Evolutionary conservation across 352 stramenopile genomes (phyloP).

Genomic region (Globisporangium spinosum): DNA sequence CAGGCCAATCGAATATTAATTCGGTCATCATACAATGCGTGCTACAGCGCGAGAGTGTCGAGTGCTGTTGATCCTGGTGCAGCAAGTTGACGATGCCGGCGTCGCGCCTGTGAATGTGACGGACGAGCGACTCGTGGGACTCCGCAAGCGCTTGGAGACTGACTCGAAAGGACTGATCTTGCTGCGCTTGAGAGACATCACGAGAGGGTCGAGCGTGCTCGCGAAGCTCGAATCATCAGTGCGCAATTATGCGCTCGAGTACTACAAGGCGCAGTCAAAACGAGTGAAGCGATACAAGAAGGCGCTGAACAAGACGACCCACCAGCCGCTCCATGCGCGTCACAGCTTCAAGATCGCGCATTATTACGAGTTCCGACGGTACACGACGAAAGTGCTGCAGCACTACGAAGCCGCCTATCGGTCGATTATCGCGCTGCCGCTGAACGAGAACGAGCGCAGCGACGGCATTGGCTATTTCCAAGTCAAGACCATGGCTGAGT

Average conservation of each 20-base stretch:
- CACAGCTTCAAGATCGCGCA: slow-evolving; percentile 88
- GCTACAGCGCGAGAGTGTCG: slow-evolving; percentile 59
- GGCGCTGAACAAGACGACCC: slow-evolving; percentile 54
- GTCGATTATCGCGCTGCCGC: slow-evolving; percentile 48
- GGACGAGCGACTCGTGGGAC: slow-evolving; percentile 67
- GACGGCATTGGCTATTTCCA: slow-evolving; percentile 45
- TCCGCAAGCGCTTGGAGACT: slow-evolving; percentile 65
- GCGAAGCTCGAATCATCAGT: slow-evolving; percentile 73
- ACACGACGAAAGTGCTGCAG: slow-evolving; percentile 83
- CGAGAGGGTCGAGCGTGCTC: slow-evolving; percentile 50
- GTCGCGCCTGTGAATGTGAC: slow-evolving; percentile 56
- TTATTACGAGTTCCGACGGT: slow-evolving; percentile 86
- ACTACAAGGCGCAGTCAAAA: slow-evolving; percentile 87
- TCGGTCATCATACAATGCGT: slow-evolving; percentile 28
- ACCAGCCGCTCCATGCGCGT: slow-evolving; percentile 58
- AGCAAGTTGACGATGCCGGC: slow-evolving; percentile 72
- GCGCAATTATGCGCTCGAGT: slow-evolving; percentile 77
- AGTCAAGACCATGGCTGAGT: slow-evolving; percentile 84
- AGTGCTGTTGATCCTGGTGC: slow-evolving; percentile 74
- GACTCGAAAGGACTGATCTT: slow-evolving; percentile 74
- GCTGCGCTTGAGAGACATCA: slow-evolving; percentile 61
- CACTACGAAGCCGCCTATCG: slow-evolving; percentile 84
- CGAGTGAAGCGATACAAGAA: slow-evolving; percentile 89
- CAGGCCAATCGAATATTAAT: background rate
- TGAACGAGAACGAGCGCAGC: slow-evolving; percentile 41